Percentiles rank a stretch among this genome's conserved stretches.
Conservation (phyloP, 148 eudicot species). For the Fagopyrum esculentum region DNA sequence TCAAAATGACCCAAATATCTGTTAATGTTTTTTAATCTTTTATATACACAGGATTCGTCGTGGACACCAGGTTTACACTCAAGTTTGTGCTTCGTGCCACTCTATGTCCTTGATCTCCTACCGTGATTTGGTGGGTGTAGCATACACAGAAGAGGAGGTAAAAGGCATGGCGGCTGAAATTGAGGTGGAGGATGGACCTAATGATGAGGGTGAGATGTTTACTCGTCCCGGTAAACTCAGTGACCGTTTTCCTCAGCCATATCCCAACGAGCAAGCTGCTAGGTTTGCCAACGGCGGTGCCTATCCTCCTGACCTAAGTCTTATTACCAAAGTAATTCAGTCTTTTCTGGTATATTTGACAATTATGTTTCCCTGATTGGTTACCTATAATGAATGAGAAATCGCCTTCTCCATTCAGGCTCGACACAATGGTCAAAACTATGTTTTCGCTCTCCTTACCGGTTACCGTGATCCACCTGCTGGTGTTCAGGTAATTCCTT, state of each 20-base stretch:
- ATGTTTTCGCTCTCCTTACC: conserved; percentile 68
- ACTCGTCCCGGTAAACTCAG: conserved; percentile 81
- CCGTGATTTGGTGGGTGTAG: conserved; percentile 85
- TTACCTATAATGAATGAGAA: neutral
- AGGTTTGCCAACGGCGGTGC: conserved; percentile 99
- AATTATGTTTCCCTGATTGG: neutral
- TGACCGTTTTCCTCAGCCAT: conserved; percentile 79
- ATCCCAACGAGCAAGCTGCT: conserved; percentile 77
- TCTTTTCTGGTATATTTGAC: conserved; percentile 6
- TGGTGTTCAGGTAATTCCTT: conserved; percentile 49
- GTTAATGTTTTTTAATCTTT: neutral
- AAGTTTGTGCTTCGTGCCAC: conserved; percentile 92
- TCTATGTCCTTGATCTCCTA: conserved; percentile 77
- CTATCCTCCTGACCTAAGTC: conserved; percentile 97
- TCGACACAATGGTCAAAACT: conserved; percentile 87
- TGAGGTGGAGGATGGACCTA: conserved; percentile 85
- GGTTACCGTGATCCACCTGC: conserved; percentile 94
- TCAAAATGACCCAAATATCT: neutral
- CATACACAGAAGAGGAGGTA: conserved; percentile 86
- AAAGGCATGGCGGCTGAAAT: conserved; percentile 91
- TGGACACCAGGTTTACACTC: conserved; percentile 85
- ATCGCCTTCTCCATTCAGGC: conserved; percentile 38
- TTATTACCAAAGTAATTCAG: conserved; percentile 66
- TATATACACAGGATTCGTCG: conserved; percentile 62
- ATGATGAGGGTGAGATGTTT: conserved; percentile 92